Evolutionary conservation across 2,329 filamentous ascomycete genomes (phyloP).

Genomic region (Ceratocystis smalleyi): DNA sequence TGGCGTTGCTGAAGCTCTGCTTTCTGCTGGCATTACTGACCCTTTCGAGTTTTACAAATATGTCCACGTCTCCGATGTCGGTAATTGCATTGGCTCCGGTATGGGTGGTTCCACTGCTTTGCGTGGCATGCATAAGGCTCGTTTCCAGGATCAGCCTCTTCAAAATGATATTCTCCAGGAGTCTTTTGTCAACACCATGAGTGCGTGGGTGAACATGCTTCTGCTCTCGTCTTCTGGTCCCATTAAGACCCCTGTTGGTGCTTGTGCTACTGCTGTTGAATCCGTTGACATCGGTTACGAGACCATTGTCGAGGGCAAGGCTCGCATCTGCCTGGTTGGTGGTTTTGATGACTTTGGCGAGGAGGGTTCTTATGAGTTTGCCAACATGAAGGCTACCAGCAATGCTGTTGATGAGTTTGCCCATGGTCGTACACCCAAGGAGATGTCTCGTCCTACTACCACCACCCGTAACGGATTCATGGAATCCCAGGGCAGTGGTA

Average conservation of each 20-base stretch:
- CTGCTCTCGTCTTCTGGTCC: conserved; percentile 90
- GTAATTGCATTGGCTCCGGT: conserved; percentile 96
- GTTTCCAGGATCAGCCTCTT: conserved; percentile 88
- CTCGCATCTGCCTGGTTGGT: conserved; percentile 90
- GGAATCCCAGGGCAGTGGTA: conserved; percentile 97
- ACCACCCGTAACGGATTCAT: conserved; percentile 97
- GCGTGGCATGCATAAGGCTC: conserved; percentile 95
- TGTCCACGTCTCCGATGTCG: conserved; percentile 91
- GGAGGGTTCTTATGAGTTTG: conserved; percentile 97
- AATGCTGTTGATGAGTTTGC: conserved; percentile 94
- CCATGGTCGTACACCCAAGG: conserved; percentile 83
- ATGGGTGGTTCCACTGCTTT: conserved; percentile 90
- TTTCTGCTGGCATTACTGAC: conserved; percentile 90
- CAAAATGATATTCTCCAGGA: conserved; percentile 99
- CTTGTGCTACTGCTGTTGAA: conserved; percentile 92
- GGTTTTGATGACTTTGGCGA: conserved; percentile 99
- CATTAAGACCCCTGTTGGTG: conserved; percentile 96
- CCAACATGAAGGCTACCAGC: conserved; percentile 99
- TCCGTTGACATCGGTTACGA: conserved; percentile 96
- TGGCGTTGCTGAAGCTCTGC: conserved; percentile 77
- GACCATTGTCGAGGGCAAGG: conserved; percentile 96
- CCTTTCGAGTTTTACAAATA: conserved; percentile 99
- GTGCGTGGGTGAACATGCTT: conserved; percentile 99
- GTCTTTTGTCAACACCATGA: conserved; percentile 99
- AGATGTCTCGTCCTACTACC: conserved; percentile 96